A percentile compares a stretch with the other conserved stretches of the same genome.
Conservation (phyloP, 1,284 basidiomycete species). For the Salmacisia buchloeana region DNA sequence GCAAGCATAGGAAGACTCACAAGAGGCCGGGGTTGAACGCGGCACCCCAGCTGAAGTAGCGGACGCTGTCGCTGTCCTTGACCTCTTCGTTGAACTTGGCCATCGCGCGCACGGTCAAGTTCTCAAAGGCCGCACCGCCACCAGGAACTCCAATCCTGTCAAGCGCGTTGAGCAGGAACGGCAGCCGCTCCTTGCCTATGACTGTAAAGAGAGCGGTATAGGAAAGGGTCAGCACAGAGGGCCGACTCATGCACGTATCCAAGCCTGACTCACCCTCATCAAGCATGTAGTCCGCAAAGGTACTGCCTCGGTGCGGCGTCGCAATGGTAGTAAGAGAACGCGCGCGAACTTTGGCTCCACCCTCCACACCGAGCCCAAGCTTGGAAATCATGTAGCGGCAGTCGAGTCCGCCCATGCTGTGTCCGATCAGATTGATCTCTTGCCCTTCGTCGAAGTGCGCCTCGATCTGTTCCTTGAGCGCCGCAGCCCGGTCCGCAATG, state of each 20-base stretch:
- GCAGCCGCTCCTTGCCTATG: slow-evolving; percentile 17
- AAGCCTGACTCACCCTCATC: slow-evolving; percentile 57
- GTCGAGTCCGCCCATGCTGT: slow-evolving; percentile 92
- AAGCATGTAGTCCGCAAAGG: slow-evolving; percentile 87
- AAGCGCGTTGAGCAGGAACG: slow-evolving; percentile 60
- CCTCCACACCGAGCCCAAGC: slow-evolving; percentile 40
- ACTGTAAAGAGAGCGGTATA: neutral
- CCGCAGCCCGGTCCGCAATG: slow-evolving; percentile 72
- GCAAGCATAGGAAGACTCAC: neutral
- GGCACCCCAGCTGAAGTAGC: slow-evolving; percentile 91
- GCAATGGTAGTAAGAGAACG: slow-evolving; percentile 84
- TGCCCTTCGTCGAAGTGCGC: slow-evolving; percentile 67
- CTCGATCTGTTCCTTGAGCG: slow-evolving; percentile 70
- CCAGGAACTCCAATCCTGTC: slow-evolving; percentile 74
- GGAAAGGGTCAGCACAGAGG: neutral
- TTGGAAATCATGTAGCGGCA: slow-evolving; percentile 69
- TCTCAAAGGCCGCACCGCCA: slow-evolving; percentile 84
- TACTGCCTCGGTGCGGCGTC: slow-evolving; percentile 84
- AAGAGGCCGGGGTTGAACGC: slow-evolving; percentile 73
- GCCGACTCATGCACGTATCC: no score
- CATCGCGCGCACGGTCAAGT: slow-evolving; percentile 79
- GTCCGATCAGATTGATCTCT: slow-evolving; percentile 83
- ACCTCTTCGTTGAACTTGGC: slow-evolving; percentile 77
- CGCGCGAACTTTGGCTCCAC: slow-evolving; percentile 55
- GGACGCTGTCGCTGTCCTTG: slow-evolving; percentile 68